Evolutionary conservation across 805 yeast genomes (phyloP), one percentile per base, ranked within the genome.

Genomic region (Metschnikowia koreensis): DNA sequence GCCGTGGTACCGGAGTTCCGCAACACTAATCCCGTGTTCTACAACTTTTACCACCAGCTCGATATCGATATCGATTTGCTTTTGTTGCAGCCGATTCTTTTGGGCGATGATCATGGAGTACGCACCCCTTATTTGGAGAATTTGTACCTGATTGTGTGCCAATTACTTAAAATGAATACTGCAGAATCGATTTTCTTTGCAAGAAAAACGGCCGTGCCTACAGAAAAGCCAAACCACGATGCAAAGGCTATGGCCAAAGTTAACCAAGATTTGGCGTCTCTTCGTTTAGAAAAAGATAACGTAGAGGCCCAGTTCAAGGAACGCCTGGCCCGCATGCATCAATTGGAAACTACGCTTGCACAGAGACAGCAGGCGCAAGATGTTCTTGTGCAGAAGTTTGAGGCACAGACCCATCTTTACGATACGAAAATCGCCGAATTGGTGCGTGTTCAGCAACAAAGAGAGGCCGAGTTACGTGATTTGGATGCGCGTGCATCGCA

Each of bases 41-140:
- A 83, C 66, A 84, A 86, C 62, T 89, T 82, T 61, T 79, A 71
- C 64, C 78, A 65, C 64, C 81, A 59, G 44, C 54, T 55, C 33
- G 82, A 81, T 41, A 66, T 89, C 53, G 82, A 86, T 54, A 74
- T 87, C 40, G 97, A 92, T 70, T 75, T 90, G 63, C 73, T 90
- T 41, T 71, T 92, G 48, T 77, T 92, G 55, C 96, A 90, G 64
- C 96, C 97, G 6, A 92, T 92, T 47, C 73, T 92, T 50, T 74
- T 91, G 51, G 96, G 94, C n/a, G 97, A 91, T 70, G 97, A 91
- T 65, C 81, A 81, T 64, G 84, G 86, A 45, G 84, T 90, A 49
- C 86, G 87, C 65, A 89, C 97, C 0, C 97, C 97, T 1, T 92
- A 92, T 66, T 75, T 92, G 66, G 97, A 92, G 70, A 89, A 89